Base-by-base conservation (phyloP, 2,329 filamentous ascomycete genomes). In the Cadophora gregata region DNA sequence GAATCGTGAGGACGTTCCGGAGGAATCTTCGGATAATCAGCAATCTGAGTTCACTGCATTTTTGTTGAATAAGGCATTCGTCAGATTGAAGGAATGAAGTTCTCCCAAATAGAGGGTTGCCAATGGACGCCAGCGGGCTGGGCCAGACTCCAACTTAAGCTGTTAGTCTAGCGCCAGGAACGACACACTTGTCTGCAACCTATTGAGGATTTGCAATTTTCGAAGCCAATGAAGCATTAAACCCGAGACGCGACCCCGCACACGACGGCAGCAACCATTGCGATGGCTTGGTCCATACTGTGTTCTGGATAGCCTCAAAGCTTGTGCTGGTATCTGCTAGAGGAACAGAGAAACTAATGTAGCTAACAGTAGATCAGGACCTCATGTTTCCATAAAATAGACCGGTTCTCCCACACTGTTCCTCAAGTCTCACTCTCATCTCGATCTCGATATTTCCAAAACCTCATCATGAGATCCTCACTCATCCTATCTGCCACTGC, bases 401-500 rank as follows among this genome's bases (percentile, higher is more conserved):
- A 53, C n/a, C n/a, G 6, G 19, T 29, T 7, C 7, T 19, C 19
- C 31, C 29, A 5, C 8, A 14, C 36, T 8, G 6, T 38, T 38
- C 12, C 12, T 14, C 36, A 38, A 12, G 12, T 38, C 36, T 12
- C 33, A 47, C 38, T 48, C 6, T 47, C n/a, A n/a, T n/a, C n/a
- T n/a, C n/a, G n/a, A n/a, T n/a, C n/a, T 25, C 45, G 27, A 21
- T 3, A 31, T 9, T 19, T 29, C 29, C n/a, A n/a, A 38, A 10
- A 19, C 8, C 14, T n/a, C n/a, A 45, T n/a, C 8, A 66, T 67
- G 64, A 59, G 29, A 36, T 8, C 31, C 16, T 59, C 61, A 53
- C 47, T 59, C 33, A 4, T 67, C 21, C 24, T 63, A 19, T 27
- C 25, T 48, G 25, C 48, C 27, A 16, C 61, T 21, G 48, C 53